A percentile compares a stretch with the other conserved stretches of the same genome.
Evolutionary conservation across 331 rosid species (phyloP).

Genomic region (Phaseolus coccineus): DNA sequence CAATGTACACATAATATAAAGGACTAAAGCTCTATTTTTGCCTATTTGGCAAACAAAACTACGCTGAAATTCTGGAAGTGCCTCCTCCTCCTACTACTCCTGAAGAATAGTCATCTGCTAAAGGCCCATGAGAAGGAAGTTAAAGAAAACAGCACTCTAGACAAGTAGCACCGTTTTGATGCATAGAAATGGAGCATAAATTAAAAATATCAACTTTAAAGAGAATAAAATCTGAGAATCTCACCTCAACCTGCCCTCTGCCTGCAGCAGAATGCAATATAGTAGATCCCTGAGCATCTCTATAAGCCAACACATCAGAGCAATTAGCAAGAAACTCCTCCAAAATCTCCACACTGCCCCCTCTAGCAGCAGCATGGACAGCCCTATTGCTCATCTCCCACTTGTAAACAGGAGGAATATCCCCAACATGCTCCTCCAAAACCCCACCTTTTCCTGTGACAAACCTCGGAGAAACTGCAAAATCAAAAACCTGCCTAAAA

Average conservation of each 20-base stretch:
- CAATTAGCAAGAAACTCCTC: conserved; percentile 70
- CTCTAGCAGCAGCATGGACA: conserved; percentile 85
- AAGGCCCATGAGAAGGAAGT: neutral
- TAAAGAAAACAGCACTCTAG: neutral
- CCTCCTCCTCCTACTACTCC: neutral
- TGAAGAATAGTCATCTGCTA: neutral
- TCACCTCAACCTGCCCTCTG: conserved; percentile 81
- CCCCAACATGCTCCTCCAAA: conserved; percentile 65
- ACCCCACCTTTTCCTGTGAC: conserved; percentile 53
- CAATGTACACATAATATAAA: neutral
- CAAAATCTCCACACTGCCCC: conserved; percentile 67
- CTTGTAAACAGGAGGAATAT: conserved; percentile 69
- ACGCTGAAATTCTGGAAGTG: neutral
- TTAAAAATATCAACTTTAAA: conserved; percentile 1
- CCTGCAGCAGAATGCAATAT: conserved; percentile 85
- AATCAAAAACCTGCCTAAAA: conserved; percentile 71
- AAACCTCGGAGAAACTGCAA: conserved; percentile 71
- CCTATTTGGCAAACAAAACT: neutral
- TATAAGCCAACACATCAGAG: conserved; percentile 71
- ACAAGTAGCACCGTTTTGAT: neutral
- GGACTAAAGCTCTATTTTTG: neutral
- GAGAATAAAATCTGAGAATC: conserved; percentile 23
- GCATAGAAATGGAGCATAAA: neutral
- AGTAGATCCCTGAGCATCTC: conserved; percentile 81
- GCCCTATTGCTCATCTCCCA: conserved; percentile 85